Percentiles rank a stretch among this genome's conserved stretches.
Evolutionary conservation across 768 basidiomycete genomes (phyloP).

Genomic region (Serpula lacrymans): DNA sequence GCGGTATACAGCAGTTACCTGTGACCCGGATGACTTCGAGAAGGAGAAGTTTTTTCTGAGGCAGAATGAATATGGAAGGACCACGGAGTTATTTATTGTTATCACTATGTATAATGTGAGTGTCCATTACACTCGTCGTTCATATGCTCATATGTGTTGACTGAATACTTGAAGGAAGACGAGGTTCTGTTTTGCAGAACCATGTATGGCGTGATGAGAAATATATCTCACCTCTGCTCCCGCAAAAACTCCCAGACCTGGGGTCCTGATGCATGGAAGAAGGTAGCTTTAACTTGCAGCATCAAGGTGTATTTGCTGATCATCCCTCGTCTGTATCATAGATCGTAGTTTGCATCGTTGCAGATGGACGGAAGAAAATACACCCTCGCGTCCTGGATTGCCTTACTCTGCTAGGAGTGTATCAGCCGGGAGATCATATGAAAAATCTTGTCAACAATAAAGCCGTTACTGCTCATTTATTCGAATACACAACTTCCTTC

Average conservation of each 20-base stretch:
- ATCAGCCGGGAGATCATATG: slow-evolving; percentile 68
- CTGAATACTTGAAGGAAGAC: slow-evolving; percentile 67
- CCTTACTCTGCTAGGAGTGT: slow-evolving; percentile 89
- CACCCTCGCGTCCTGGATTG: slow-evolving; percentile 86
- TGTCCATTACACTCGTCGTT: slow-evolving; percentile 6
- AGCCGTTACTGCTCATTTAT: slow-evolving; percentile 70
- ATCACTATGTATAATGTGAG: slow-evolving; percentile 96
- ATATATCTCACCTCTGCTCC: slow-evolving; percentile 76
- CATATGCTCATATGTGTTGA: slow-evolving; percentile 4
- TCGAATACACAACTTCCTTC: slow-evolving; percentile 85
- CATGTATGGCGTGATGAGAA: slow-evolving; percentile 91
- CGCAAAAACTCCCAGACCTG: slow-evolving; percentile 91
- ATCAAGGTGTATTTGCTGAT: too few species aligned
- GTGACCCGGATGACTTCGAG: slow-evolving; percentile 91
- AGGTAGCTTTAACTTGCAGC: slow-evolving; percentile 41
- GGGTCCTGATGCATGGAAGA: slow-evolving; percentile 97
- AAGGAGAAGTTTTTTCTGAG: slow-evolving; percentile 79
- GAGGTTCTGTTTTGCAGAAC: slow-evolving; percentile 91
- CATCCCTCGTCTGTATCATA: slow-evolving; percentile 19
- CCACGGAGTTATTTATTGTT: slow-evolving; percentile 90
- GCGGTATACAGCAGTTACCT: slow-evolving; percentile 86
- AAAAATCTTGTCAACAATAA: slow-evolving; percentile 68
- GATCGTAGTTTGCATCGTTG: slow-evolving; percentile 92
- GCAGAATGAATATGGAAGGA: slow-evolving; percentile 74
- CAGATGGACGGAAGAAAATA: slow-evolving; percentile 80